Evolutionary conservation across 23 red algal genomes (phyloP), one percentile per base, ranked within the genome.

Genomic region (Gracilaria domingensis): DNA sequence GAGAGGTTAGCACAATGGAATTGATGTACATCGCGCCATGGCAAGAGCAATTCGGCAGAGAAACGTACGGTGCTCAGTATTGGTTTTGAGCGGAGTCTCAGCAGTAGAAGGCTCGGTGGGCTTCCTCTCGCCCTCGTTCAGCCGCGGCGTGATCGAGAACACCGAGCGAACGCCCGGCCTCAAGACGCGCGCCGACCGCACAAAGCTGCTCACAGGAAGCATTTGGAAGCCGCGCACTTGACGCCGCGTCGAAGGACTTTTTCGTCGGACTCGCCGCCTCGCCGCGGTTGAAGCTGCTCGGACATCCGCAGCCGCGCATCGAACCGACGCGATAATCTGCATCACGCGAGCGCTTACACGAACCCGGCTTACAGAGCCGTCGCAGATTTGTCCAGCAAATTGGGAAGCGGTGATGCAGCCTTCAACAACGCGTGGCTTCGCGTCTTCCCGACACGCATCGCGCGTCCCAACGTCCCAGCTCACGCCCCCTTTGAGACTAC

Each of bases 41-140:
- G 2, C 26, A n/a, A 2, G 16, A 37, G 11, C 32, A 37, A 49
- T 58, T 0, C 35, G 49, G 20, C 1, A 53, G 44, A 12, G 54
- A 6, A 28, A 90, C 87, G 47, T 90, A 90, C 87, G 59, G 55
- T 70, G 48, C 17, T 70, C 9, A 2, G 87, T 60, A n/a, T 90
- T 57, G 4, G 72, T 80, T n/a, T 45, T 8, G 8, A 90, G 9
- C 50, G 87, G 64, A 20, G 34, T 69, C 37, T 79, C 40, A 12
- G 70, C 24, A 18, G 55, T 54, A 48, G 87, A 90, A 9, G 87
- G 57, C 35, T 67, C 50, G 11, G 71, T 60, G 13, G 32, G 74
- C 24, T 66, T 60, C 17, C 26, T 64, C 29, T 90, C 74, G 57
- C 87, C 87, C 58, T 90, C 87, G 47, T 90, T 90, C 24, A 71